Percentiles rank a stretch among this genome's conserved stretches.
Evolutionary conservation across 1,139 yeast genomes (phyloP).

Genomic region (Candida glucosophila): DNA sequence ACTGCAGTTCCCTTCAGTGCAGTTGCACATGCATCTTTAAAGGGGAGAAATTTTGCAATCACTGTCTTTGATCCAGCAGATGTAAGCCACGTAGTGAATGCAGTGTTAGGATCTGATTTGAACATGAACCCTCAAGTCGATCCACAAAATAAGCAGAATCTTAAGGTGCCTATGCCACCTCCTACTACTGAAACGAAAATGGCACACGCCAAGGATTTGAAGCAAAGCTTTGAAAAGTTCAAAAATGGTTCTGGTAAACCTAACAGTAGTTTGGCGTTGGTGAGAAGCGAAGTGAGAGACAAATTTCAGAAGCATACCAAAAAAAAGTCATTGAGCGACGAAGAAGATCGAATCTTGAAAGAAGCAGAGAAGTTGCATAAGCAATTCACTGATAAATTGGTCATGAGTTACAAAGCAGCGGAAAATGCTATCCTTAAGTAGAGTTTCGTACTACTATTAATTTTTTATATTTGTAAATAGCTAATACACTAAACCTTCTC

Average conservation of each 20-base stretch:
- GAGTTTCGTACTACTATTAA: too few species aligned
- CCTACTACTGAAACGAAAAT: conserved; percentile 62
- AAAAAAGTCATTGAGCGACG: conserved; percentile 48
- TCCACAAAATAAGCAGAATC: conserved; percentile 59
- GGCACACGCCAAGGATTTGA: conserved; percentile 50
- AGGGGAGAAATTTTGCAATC: conserved; percentile 61
- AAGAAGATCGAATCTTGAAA: conserved; percentile 41
- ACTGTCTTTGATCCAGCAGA: conserved; percentile 80
- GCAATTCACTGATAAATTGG: conserved; percentile 48
- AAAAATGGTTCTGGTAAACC: conserved; percentile 44
- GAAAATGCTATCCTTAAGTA: conserved; percentile 41
- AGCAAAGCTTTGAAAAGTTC: conserved; percentile 55
- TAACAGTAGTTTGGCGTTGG: conserved; percentile 39
- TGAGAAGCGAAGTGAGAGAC: conserved; percentile 56
- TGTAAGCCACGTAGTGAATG: conserved; percentile 58
- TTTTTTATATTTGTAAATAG: too few species aligned
- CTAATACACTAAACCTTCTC: conserved; percentile 16
- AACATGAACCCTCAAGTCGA: conserved; percentile 77
- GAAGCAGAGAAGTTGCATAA: conserved; percentile 66
- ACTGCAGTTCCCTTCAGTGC: conserved; percentile 43
- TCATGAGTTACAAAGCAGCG: conserved; percentile 49
- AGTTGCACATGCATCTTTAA: conserved; percentile 68
- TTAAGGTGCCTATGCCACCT: conserved; percentile 71
- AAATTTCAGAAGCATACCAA: conserved; percentile 39
- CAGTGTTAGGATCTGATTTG: conserved; percentile 59